Evolutionary conservation across 148 eudicot genomes (phyloP), one percentile per base, ranked within the genome.

Genomic region (Camellia sinensis): DNA sequence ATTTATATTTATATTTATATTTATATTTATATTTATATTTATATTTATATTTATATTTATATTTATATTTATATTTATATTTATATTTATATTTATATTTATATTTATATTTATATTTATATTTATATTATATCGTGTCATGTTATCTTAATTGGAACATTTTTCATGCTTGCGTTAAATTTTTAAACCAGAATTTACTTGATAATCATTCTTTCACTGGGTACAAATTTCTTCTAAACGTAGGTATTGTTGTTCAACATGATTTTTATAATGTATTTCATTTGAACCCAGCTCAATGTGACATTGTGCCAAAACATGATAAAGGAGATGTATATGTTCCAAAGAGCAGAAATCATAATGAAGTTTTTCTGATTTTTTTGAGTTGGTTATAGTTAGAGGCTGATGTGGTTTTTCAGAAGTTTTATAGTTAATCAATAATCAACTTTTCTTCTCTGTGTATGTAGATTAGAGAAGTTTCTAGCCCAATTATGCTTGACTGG

Each of bases 401-500:
- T 13, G 13, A 11, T 2, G 7, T 70, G 43, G 17, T 21, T 79
- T 67, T 59, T 70, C 67, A 21, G 50, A 70, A 50, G 60, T 62
- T 19, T 12, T 7, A 13, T 60, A 18, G 13, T 44, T 5, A 44
- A 37, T 72, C 40, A 5, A 54, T 41, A 3, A 53, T 48, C 19
- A 44, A 41, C 21, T 13, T 22, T 73, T 77, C 67, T 76, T n/a
- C 70, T 64, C 13, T 52, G 21, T 80, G 7, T 82, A 75, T 80
- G 73, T 90, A 95, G 98, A 82, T 95, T 82, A 88, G 87, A 76
- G 89, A 89, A 72, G 81, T 91, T 56, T 88, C 91, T 5, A 84
- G 91, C 77, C 85, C 98, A 73, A 83, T 95, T 78, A 84, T 95
- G 85, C 97, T 95, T 77, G 98, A 95, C 67, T 95, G 98, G 98